phyloP scores from a whole-genome alignment of 2,329 filamentous ascomycete species.

The Westerdykella aurantiaca region DNA sequence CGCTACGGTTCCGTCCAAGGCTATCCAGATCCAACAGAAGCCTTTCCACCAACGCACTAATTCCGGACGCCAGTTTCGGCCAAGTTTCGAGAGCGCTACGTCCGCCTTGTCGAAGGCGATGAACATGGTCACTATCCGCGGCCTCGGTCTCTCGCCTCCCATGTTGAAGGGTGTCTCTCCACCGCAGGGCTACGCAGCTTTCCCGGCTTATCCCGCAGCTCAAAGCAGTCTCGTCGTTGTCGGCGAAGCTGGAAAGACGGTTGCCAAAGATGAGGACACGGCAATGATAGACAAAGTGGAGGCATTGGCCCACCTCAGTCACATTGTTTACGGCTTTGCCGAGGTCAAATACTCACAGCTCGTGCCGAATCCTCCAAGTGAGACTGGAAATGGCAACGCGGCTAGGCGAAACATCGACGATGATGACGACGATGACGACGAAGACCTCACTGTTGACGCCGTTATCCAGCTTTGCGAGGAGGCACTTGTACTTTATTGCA shows the following conservation, averaged over 20 bases:
- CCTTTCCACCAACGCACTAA: slow-evolving; percentile 64
- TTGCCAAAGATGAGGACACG: slow-evolving; percentile 68
- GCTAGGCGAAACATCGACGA: slow-evolving; percentile 41
- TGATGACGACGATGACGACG: slow-evolving; percentile 57
- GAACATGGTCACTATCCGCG: slow-evolving; percentile 79
- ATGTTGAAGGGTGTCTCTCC: slow-evolving; percentile 61
- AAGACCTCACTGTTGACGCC: slow-evolving; percentile 78
- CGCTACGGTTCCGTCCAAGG: slow-evolving; percentile 65
- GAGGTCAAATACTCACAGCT: slow-evolving; percentile 98
- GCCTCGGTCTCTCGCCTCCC: slow-evolving; percentile 62
- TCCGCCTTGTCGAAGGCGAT: slow-evolving; percentile 93
- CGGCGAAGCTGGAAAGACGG: slow-evolving; percentile 57
- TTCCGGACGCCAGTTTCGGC: slow-evolving; percentile 73
- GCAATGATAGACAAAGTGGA: slow-evolving; percentile 77
- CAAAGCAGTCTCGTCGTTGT: slow-evolving; percentile 62
- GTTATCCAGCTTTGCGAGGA: slow-evolving; percentile 86
- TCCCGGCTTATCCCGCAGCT: slow-evolving; percentile 74
- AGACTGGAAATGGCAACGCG: slow-evolving; percentile 56
- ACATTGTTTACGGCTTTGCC: slow-evolving; percentile 95
- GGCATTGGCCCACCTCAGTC: slow-evolving; percentile 84
- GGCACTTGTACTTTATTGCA: slow-evolving; percentile 91
- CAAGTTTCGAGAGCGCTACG: slow-evolving; percentile 68
- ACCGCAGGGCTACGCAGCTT: slow-evolving; percentile 70
- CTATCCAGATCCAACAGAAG: slow-evolving; percentile 66
- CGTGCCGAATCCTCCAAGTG: slow-evolving; percentile 74